Percentiles rank a stretch among this genome's conserved stretches.
Evolutionary conservation across 805 yeast genomes (phyloP).

Genomic region (Kodamaea lidongshanica): DNA sequence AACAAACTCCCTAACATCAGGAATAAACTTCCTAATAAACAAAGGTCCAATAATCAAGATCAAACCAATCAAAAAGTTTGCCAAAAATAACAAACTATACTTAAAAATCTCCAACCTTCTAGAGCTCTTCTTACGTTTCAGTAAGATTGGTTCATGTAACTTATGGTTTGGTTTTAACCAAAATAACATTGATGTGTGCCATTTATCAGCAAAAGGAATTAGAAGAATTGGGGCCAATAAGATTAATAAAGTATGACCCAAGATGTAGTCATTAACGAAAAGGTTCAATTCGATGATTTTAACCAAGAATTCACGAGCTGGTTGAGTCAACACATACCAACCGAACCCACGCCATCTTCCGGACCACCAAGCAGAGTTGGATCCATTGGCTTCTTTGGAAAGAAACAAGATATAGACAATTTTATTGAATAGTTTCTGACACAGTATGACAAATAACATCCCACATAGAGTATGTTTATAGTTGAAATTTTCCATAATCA

Average conservation of each 20-base stretch:
- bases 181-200: conserved; percentile 45
- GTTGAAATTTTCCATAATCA: conserved; percentile 40
- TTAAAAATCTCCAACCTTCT: conserved; percentile 25
- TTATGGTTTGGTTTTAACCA: conserved; percentile 41
- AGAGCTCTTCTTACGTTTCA: conserved; percentile 31
- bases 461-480: conserved; percentile 34
- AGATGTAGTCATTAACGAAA: conserved; percentile 43
- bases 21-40: conserved; percentile 19
- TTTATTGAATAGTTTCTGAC: conserved; percentile 33
- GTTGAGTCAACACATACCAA: conserved; percentile 35
- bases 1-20: conserved; percentile 1
- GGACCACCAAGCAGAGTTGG: conserved; percentile 50
- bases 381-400: conserved; percentile 37
- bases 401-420: conserved; percentile 25
- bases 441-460: conserved; percentile 29
- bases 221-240: conserved; percentile 35
- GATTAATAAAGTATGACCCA: conserved; percentile 39
- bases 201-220: conserved; percentile 42
- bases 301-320: conserved; percentile 41
- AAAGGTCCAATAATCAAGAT: conserved; percentile 45
- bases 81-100: conserved; percentile 43
- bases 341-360: conserved; percentile 46
- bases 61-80: conserved; percentile 34
- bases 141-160: conserved; percentile 34
- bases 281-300: conserved; percentile 40